A percentile compares a stretch with the other conserved stretches of the same genome.
Evolutionary conservation across 345 rosid species (phyloP).

Genomic region (Eucalyptus microcorys): DNA sequence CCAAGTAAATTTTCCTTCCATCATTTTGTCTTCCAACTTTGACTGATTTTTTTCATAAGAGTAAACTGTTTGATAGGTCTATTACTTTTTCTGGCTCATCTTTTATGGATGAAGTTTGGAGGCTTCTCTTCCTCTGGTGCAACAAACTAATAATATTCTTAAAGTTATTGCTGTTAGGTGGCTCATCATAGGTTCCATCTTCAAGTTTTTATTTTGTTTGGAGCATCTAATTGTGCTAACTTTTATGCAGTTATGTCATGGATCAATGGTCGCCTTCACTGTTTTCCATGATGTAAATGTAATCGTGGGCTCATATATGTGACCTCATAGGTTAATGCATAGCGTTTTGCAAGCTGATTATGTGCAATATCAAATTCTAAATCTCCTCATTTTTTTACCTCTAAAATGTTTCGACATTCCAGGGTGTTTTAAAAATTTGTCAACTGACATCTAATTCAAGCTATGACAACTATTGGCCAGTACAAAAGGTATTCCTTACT

Average conservation of each 20-base stretch:
- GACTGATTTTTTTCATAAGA: background rate
- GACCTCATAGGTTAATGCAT: slow-evolving; percentile 60
- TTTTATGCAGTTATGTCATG: slow-evolving; percentile 69
- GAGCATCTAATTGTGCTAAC: background rate
- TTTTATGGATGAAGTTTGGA: background rate
- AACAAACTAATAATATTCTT: background rate
- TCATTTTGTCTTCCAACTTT: background rate
- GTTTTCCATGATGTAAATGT: slow-evolving; percentile 94
- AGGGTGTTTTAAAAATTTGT: slow-evolving; percentile 91
- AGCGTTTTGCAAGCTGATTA: background rate
- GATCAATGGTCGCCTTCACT: slow-evolving; percentile 83
- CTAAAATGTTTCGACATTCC: slow-evolving; percentile 1
- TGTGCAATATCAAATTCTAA: background rate
- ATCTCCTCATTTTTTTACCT: background rate
- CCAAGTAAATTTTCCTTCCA: background rate
- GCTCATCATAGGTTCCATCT: background rate
- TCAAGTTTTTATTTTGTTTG: background rate
- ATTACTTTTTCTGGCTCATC: background rate
- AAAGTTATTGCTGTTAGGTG: background rate
- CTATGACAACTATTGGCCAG: slow-evolving; percentile 96
- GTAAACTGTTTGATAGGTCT: background rate
- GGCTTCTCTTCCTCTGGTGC: background rate
- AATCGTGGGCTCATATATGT: slow-evolving; percentile 90
- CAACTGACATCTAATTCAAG: slow-evolving; percentile 65
- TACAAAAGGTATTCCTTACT: slow-evolving; percentile 49